These are phyloP conservation scores for Barnettozyma populi DNA, from an alignment of 805 yeast species.

Conservation along the genomic window DNA sequence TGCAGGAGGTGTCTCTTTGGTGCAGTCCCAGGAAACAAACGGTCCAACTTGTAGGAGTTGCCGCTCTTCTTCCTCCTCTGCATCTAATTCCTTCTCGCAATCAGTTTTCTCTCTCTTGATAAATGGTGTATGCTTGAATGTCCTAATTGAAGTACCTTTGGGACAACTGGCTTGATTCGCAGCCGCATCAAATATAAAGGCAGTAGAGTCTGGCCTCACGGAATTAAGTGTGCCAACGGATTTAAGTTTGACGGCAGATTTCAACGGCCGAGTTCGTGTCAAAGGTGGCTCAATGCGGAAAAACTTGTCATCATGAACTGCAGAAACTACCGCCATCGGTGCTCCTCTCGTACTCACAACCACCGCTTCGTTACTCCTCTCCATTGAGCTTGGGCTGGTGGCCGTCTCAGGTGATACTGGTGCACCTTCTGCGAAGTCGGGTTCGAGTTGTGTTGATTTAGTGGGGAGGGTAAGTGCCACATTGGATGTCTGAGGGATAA, in stretches of 20 bases:
- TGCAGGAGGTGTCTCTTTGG: neutral
- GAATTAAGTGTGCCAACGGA: neutral
- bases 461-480: neutral
- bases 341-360: too few relatives aligned
- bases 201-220: neutral
- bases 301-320: neutral
- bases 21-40: conserved; percentile 8
- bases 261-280: neutral
- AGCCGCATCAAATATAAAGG: neutral
- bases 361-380: too few relatives aligned
- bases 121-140: conserved; percentile 9
- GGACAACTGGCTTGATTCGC: neutral
- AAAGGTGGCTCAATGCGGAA: neutral
- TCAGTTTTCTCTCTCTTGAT: conserved; percentile 5
- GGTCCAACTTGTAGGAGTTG: neutral
- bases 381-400: too few relatives aligned
- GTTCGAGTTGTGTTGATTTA: neutral
- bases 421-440: neutral
- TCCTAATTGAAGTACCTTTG: neutral
- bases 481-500: neutral
- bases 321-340: too few relatives aligned
- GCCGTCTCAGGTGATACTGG: neutral
- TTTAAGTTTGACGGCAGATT: neutral
- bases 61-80: neutral
- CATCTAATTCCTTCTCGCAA: conserved; percentile 2